These are phyloP conservation scores for Exophiala phaeomuriformis DNA, from an alignment of 2,329 filamentous ascomycete species.

Conservation along the genomic window DNA sequence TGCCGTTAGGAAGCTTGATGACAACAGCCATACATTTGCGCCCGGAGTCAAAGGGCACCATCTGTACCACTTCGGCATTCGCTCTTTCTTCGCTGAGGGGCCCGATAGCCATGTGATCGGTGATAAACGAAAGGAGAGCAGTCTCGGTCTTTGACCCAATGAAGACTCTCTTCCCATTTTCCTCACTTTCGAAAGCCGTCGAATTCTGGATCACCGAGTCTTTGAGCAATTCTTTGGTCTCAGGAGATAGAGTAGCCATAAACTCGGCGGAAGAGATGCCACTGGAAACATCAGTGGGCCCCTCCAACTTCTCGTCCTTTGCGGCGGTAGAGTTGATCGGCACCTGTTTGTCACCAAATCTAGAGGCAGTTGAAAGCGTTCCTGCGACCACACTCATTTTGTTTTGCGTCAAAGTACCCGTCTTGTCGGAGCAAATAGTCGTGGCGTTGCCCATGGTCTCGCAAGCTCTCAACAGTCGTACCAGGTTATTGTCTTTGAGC, in stretches of 20 bases:
- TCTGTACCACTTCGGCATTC: slow-evolving; percentile 51
- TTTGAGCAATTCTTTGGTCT: slow-evolving; percentile 51
- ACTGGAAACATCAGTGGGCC: slow-evolving; percentile 30
- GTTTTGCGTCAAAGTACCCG: slow-evolving; percentile 58
- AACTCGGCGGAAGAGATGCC: slow-evolving; percentile 50
- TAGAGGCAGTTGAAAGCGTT: slow-evolving; percentile 43
- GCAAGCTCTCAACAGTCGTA: slow-evolving; percentile 52
- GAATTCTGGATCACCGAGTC: slow-evolving; percentile 63
- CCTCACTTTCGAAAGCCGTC: slow-evolving; percentile 60
- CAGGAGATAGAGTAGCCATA: slow-evolving; percentile 44
- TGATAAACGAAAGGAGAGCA: slow-evolving; percentile 62
- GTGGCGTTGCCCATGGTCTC: slow-evolving; percentile 61
- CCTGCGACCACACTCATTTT: slow-evolving; percentile 56
- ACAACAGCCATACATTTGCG: slow-evolving; percentile 65
- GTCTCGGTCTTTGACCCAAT: slow-evolving; percentile 74
- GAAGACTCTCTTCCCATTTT: slow-evolving; percentile 54
- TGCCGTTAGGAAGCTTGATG: slow-evolving; percentile 48
- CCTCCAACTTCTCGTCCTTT: slow-evolving; percentile 22
- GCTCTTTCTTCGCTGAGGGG: slow-evolving; percentile 54
- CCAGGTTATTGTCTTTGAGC: slow-evolving; percentile 57
- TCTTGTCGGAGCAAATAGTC: slow-evolving; percentile 59
- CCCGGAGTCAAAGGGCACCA: slow-evolving; percentile 54
- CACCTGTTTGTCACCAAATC: slow-evolving; percentile 39
- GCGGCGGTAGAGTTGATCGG: slow-evolving; percentile 27
- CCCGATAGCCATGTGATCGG: slow-evolving; percentile 58